Conservation (phyloP, 805 yeast genomes). For the Yarrowia hollandica region DNA sequence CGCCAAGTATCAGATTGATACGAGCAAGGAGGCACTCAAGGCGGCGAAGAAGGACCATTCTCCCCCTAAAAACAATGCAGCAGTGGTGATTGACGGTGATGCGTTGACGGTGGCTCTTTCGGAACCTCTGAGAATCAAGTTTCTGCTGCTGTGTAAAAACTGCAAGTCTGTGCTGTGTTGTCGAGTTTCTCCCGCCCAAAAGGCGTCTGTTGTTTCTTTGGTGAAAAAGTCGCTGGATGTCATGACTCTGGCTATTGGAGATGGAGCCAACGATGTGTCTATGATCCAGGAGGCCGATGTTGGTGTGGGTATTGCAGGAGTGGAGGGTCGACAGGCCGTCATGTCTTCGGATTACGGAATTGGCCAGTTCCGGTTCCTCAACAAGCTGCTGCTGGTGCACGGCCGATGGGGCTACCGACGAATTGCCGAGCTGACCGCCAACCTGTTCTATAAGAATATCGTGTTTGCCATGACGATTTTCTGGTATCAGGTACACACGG, state of each 20-base stretch:
- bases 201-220: constrained; percentile 69
- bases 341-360: constrained; percentile 84
- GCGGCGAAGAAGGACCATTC: constrained; percentile 61
- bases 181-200: constrained; percentile 83
- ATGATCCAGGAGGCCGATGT: constrained; percentile 86
- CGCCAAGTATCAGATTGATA: constrained; percentile 51
- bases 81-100: constrained; percentile 73
- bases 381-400: constrained; percentile 68
- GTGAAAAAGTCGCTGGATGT: constrained; percentile 68
- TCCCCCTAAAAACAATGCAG: constrained; percentile 59
- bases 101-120: constrained; percentile 56
- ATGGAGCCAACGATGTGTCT: constrained; percentile 85
- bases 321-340: constrained; percentile 83
- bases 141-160: constrained; percentile 69
- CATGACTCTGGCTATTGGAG: constrained; percentile 82
- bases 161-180: constrained; percentile 79
- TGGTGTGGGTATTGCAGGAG: constrained; percentile 86
- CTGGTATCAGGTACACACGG: constrained; percentile 71
- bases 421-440: constrained; percentile 75
- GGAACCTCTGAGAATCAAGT: constrained; percentile 52
- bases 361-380: constrained; percentile 73
- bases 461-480: constrained; percentile 74
- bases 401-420: constrained; percentile 82
- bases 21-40: constrained; percentile 47
- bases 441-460: constrained; percentile 76